phyloP scores from a whole-genome alignment of 371 early-diverging fungal species.

The Nematocida sp. region DNA sequence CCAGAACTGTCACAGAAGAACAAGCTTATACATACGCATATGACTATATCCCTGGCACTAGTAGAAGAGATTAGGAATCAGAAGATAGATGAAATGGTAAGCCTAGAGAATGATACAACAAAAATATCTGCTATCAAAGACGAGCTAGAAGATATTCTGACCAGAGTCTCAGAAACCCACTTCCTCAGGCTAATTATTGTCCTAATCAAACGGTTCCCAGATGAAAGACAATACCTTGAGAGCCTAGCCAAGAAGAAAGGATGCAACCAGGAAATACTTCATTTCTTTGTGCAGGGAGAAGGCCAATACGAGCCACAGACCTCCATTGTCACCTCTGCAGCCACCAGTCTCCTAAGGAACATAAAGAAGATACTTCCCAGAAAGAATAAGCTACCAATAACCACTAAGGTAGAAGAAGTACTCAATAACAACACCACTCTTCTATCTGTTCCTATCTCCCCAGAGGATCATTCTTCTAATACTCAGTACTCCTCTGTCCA shows the following conservation, averaged over 20 bases:
- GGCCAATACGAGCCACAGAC: background rate
- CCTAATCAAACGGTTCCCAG: constrained; percentile 12
- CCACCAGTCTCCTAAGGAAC: constrained; percentile 45
- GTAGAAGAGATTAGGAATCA: constrained; percentile 81
- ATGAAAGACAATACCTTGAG: constrained; percentile 6
- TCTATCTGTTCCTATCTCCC: background rate
- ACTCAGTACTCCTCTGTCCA: constrained; percentile 54
- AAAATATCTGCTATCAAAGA: constrained; percentile 8
- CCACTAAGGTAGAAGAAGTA: constrained; percentile 49
- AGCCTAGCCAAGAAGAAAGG: constrained; percentile 10
- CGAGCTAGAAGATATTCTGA: constrained; percentile 8
- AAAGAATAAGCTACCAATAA: constrained; percentile 51
- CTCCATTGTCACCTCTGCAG: constrained; percentile 3
- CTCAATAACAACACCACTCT: constrained; percentile 30
- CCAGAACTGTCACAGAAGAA: constrained; percentile 90
- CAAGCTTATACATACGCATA: constrained; percentile 86
- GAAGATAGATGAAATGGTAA: constrained; percentile 83
- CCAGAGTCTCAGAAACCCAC: background rate
- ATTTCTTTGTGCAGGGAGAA: constrained; percentile 7
- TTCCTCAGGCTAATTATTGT: background rate
- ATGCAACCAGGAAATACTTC: constrained; percentile 13
- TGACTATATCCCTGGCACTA: constrained; percentile 85
- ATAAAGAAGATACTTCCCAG: constrained; percentile 56
- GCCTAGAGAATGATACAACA: constrained; percentile 73
- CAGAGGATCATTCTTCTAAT: constrained; percentile 5